Base-by-base conservation (phyloP, 2,329 filamentous ascomycete species). In the Epichloe hybrida region DNA sequence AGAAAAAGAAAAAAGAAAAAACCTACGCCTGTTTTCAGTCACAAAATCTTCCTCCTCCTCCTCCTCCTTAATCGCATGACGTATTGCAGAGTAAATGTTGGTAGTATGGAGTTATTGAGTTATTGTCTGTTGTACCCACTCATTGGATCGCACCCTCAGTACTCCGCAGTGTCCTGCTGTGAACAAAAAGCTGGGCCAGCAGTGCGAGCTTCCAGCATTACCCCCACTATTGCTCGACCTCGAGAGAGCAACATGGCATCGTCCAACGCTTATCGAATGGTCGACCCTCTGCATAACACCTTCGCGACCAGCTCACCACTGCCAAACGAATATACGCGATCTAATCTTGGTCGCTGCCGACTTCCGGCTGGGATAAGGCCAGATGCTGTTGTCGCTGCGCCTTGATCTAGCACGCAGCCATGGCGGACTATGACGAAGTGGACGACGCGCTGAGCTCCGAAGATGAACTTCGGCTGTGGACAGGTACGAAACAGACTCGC, bases 381-480 rank as follows among this genome's bases (percentile, higher is more conserved):
- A 62, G 61, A 69, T 69, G 67, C 63, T 53, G 64, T 62, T 61
- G 59, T 56, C 52, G 61, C 56, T 55, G 57, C 52, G 52, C 51
- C 55, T 55, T 49, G 55, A 56, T 52, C 52, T 52, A 56, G 60
- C 57, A 56, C 59, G 61, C 58, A 62, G 72, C 59, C 61, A 79
- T 79, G 75, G 70, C 72, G 60, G 71, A 86, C 71, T 79, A 80
- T 69, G 84, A 89, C 53, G 62, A 61, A 52, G 53, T 78, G 62
- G 77, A 76, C 60, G 77, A 80, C 67, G 76, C 74, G 15, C 21
- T 50, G 46, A 50, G 46, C 63, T 76, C 87, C 67, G 84, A 90
- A 69, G 83, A 81, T 67, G 87, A 88, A 71, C 79, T 88, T 67
- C 83, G 90, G 69, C 89, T 95, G 72, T 96, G 89, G 91, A 76